Evolutionary conservation across 148 eudicot species (phyloP).

Genomic region (Diospyros kaki): DNA sequence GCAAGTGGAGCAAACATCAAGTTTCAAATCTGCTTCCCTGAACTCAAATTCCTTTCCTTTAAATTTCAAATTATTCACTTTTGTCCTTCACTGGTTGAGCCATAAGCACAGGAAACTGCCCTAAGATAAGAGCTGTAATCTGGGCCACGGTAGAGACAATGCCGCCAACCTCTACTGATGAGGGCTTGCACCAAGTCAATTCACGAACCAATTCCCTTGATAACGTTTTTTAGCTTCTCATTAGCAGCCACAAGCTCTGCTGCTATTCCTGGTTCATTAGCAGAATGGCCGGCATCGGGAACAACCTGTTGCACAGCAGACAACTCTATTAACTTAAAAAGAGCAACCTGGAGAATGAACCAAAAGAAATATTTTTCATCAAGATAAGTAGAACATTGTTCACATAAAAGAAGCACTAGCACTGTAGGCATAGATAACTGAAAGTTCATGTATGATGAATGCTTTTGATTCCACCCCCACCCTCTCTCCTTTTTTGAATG

Average conservation of each 20-base stretch:
- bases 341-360: background rate
- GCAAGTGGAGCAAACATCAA: no score
- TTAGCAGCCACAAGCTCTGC: slow-evolving; percentile 92
- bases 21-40: no score
- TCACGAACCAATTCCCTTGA: slow-evolving; percentile 31
- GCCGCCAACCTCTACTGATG: background rate
- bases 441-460: background rate
- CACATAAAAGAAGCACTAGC: background rate
- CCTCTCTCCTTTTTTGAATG: no score
- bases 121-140: background rate
- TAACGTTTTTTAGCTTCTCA: slow-evolving; percentile 61
- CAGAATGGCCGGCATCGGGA: slow-evolving; percentile 89
- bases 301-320: slow-evolving; percentile 55
- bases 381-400: background rate
- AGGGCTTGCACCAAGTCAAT: background rate
- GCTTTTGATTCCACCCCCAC: no score
- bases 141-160: background rate
- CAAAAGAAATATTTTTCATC: background rate
- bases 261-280: slow-evolving; percentile 78
- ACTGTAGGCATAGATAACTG: background rate
- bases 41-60: no score
- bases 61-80: no score
- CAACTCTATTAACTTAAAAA: no score
- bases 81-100: background rate
- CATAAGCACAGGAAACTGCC: background rate